Evolutionary conservation across 208 protist genomes (phyloP).

Genomic region (Wallacemonas sp.): DNA sequence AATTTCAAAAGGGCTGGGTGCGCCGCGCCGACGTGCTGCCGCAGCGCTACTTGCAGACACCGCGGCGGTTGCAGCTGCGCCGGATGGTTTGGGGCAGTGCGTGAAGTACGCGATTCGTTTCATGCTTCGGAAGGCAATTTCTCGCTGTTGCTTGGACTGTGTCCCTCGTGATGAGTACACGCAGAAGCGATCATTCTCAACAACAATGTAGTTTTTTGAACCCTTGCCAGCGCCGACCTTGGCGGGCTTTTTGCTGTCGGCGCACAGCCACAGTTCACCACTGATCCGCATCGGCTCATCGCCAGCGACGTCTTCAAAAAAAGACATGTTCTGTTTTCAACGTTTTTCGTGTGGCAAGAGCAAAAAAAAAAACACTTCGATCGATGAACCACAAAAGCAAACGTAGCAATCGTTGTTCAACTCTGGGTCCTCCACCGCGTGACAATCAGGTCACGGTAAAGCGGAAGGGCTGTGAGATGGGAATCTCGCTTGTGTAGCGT

Average conservation of each 20-base stretch:
- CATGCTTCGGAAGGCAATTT: constrained; percentile 77
- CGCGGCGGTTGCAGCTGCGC: not conserved
- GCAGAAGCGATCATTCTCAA: constrained; percentile 64
- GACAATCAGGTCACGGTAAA: no score
- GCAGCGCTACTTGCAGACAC: not conserved
- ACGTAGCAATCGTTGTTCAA: no score
- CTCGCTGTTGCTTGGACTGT: constrained; percentile 51
- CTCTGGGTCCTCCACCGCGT: no score
- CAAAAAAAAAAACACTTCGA: constrained; percentile 10
- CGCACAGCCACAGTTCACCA: constrained; percentile 80
- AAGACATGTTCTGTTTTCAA: constrained; percentile 8
- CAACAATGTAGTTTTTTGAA: constrained; percentile 68
- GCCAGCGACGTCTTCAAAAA: constrained; percentile 30
- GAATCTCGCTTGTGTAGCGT: no score
- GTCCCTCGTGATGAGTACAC: constrained; percentile 64
- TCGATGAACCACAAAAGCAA: not conserved
- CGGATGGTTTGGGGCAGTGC: constrained; percentile 50
- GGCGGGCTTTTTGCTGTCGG: constrained; percentile 52
- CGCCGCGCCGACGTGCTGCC: constrained; percentile 1
- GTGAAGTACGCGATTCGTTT: constrained; percentile 72
- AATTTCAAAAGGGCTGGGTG: not conserved
- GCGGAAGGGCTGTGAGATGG: no score
- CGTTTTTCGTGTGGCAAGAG: not conserved
- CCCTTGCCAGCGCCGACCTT: constrained; percentile 73
- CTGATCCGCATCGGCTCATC: constrained; percentile 68